phyloP scores from a whole-genome alignment of 1,284 basidiomycete species.

The Melampsora americana region DNA sequence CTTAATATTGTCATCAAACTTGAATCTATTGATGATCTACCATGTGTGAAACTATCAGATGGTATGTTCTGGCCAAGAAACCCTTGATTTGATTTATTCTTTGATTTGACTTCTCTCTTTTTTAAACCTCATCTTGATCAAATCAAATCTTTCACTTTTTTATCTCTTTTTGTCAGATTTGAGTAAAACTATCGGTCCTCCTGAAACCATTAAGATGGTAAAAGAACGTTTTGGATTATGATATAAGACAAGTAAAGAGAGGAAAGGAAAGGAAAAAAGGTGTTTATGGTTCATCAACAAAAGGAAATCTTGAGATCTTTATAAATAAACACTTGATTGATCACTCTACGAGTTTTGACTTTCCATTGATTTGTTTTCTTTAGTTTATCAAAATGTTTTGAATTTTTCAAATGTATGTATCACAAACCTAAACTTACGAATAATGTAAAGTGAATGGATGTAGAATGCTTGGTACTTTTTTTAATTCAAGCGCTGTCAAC shows the following conservation, averaged over 20 bases:
- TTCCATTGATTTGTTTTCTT: too few species aligned
- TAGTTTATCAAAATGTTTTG: too few species aligned
- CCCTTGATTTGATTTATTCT: not conserved
- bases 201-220: not conserved
- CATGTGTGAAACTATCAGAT: slow-evolving; percentile 88
- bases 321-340: too few species aligned
- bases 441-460: too few species aligned
- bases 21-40: slow-evolving; percentile 66
- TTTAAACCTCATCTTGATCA: not conserved
- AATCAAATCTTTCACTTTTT: not conserved
- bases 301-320: too few species aligned
- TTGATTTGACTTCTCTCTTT: too few species aligned
- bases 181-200: slow-evolving; percentile 1
- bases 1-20: slow-evolving; percentile 69
- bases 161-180: not conserved
- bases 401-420: too few species aligned
- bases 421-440: too few species aligned
- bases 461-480: too few species aligned
- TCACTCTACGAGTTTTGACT: too few species aligned
- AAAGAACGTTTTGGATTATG: not conserved
- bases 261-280: not conserved
- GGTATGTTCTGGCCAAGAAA: slow-evolving; percentile 53
- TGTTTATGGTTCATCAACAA: too few species aligned
- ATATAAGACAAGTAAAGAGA: not conserved
- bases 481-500: too few species aligned